Percentiles rank a stretch among this genome's conserved stretches.
phyloP scores from a whole-genome alignment of 2,329 filamentous ascomycete species.

The Clonostachys chloroleuca region DNA sequence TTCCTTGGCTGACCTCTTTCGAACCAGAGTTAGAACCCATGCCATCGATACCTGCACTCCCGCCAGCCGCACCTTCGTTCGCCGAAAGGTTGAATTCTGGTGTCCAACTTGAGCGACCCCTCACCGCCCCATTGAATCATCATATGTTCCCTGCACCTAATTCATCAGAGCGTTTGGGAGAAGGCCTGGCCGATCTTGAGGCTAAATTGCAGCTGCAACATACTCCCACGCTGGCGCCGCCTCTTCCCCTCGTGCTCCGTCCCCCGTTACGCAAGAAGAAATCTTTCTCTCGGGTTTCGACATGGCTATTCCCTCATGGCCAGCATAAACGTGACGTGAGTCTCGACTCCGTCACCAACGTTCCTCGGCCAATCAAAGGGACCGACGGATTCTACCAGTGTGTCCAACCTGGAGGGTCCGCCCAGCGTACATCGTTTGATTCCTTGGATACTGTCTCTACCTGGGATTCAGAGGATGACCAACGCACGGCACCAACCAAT shows the following conservation, averaged over 20 bases:
- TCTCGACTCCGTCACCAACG: constrained; percentile 49
- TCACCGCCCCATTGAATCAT: constrained; percentile 15
- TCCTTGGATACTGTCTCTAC: constrained; percentile 44
- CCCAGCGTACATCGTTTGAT: constrained; percentile 25
- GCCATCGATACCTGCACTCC: constrained; percentile 53
- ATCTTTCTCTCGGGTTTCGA: constrained; percentile 58
- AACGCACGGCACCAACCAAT: constrained; percentile 39
- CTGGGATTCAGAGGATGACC: constrained; percentile 40
- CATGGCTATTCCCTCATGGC: constrained; percentile 45
- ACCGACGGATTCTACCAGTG: constrained; percentile 57
- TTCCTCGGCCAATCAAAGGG: constrained; percentile 43
- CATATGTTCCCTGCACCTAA: too few species aligned
- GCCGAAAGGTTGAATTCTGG: constrained; percentile 48
- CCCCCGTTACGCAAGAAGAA: constrained; percentile 63
- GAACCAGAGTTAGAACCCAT: constrained; percentile 40
- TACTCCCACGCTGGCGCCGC: constrained; percentile 42
- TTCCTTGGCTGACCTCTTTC: not conserved
- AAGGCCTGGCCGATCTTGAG: too few species aligned
- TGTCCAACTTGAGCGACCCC: constrained; percentile 20
- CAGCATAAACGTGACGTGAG: constrained; percentile 31
- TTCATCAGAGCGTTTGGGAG: too few species aligned
- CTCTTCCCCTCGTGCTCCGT: constrained; percentile 53
- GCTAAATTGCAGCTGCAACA: constrained; percentile 10
- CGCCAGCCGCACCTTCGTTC: constrained; percentile 53
- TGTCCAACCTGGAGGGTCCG: constrained; percentile 27